A percentile compares a stretch with the other conserved stretches of the same genome.
Evolutionary conservation across 2,329 filamentous ascomycete genomes (phyloP).

Genomic region (Neoascochyta sp.): DNA sequence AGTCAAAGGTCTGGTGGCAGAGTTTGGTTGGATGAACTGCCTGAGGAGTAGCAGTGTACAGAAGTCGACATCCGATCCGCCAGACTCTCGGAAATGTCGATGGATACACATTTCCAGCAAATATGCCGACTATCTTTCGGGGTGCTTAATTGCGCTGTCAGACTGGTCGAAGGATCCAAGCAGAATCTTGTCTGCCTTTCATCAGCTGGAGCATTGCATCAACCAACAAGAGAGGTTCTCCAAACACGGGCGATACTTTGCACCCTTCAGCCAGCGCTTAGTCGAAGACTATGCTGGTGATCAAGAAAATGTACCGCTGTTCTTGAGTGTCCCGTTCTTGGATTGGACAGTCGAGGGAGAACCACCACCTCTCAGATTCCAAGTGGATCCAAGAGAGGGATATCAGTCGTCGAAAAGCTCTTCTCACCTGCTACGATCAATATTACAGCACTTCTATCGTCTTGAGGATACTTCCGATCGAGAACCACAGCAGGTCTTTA

Average conservation of each 20-base stretch:
- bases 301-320: conserved; percentile 27
- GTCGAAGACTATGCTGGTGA: conserved; percentile 9
- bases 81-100: conserved; percentile 32
- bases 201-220: conserved; percentile 37
- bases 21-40: conserved; percentile 44
- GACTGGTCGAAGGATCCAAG: conserved; percentile 25
- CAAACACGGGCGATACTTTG: conserved; percentile 44
- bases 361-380: conserved; percentile 41
- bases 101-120: conserved; percentile 46
- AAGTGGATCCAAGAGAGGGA: conserved; percentile 42
- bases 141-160: conserved; percentile 31
- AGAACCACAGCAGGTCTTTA: conserved; percentile 41
- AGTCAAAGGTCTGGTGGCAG: conserved; percentile 31
- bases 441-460: conserved; percentile 44
- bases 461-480: conserved; percentile 44
- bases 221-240: conserved; percentile 43
- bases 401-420: conserved; percentile 39
- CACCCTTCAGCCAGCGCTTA: conserved; percentile 40
- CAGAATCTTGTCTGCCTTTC: conserved; percentile 17
- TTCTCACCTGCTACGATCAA: conserved; percentile 40
- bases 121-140: conserved; percentile 39
- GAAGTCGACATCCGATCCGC: conserved; percentile 21
- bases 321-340: conserved; percentile 42
- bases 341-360: conserved; percentile 42
- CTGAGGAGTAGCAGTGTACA: conserved; percentile 36